These are phyloP conservation scores for Cryphonectria japonica DNA, from an alignment of 2,329 filamentous ascomycete genomes.

Conservation along the genomic window DNA sequence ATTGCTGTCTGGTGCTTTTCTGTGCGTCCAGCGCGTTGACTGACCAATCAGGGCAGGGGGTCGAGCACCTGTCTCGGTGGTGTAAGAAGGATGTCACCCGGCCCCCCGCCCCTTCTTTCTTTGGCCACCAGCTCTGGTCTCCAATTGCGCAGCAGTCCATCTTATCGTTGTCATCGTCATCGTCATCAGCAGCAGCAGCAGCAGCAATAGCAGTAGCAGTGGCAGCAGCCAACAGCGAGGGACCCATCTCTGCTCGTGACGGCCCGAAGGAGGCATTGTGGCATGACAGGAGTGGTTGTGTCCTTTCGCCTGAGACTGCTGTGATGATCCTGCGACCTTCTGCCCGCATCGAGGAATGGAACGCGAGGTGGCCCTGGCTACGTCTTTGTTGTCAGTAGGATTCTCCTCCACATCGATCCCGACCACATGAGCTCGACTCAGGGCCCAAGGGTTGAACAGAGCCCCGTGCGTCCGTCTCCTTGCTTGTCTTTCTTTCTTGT, in stretches of 20 bases:
- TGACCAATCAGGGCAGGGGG: background rate
- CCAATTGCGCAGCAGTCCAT: no score
- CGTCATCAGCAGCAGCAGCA: no score
- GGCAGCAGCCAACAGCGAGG: background rate
- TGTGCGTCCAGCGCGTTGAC: constrained; percentile 4
- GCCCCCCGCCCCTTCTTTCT: no score
- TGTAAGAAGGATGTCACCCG: background rate
- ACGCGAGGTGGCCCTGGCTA: background rate
- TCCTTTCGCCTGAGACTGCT: background rate
- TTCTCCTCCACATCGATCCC: background rate
- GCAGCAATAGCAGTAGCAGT: no score
- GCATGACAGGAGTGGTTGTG: background rate
- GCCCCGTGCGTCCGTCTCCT: background rate
- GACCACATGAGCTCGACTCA: background rate
- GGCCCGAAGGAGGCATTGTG: background rate
- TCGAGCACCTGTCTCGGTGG: background rate
- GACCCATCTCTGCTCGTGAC: background rate
- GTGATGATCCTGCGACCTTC: background rate
- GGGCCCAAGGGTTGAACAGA: background rate
- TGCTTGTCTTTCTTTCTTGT: background rate
- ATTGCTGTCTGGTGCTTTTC: background rate
- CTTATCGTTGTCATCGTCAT: no score
- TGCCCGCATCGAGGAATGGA: no score
- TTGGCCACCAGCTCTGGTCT: no score
- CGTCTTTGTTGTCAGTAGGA: background rate